Percentiles rank a stretch among this genome's conserved stretches.
phyloP scores from a whole-genome alignment of 1,284 basidiomycete species.

The Leccinum subspadiceum region DNA sequence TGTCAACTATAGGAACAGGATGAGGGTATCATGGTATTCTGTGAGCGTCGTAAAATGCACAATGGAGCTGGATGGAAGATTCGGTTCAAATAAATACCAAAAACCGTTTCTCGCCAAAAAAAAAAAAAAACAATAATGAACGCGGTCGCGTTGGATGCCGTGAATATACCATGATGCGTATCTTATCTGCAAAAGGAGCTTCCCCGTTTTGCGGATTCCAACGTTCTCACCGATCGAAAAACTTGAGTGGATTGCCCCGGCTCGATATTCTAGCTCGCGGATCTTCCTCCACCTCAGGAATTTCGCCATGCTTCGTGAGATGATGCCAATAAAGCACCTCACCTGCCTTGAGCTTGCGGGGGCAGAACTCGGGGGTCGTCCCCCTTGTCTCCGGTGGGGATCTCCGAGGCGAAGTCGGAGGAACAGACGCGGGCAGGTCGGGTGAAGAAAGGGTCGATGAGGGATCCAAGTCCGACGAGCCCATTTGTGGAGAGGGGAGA shows the following conservation, averaged over 20 bases:
- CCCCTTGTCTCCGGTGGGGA: constrained; percentile 20
- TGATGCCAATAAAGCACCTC: constrained; percentile 81
- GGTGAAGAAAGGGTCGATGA: constrained; percentile 30
- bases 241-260: constrained; percentile 7
- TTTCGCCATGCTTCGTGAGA: constrained; percentile 70
- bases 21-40: constrained; percentile 35
- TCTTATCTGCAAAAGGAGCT: constrained; percentile 13
- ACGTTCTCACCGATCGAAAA: constrained; percentile 32
- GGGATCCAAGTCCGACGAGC: constrained; percentile 19
- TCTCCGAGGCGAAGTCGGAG: constrained; percentile 16
- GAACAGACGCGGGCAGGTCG: constrained; percentile 18
- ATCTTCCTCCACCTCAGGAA: constrained; percentile 62
- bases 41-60: constrained; percentile 32
- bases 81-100: constrained; percentile 33
- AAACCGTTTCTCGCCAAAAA: constrained; percentile 17
- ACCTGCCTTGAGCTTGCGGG: constrained; percentile 52
- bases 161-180: constrained; percentile 26
- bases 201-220: constrained; percentile 11
- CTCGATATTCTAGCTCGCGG: constrained; percentile 43
- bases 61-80: constrained; percentile 28
- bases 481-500: constrained; percentile 39
- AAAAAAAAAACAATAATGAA: constrained; percentile 6
- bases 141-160: constrained; percentile 26
- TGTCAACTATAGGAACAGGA: constrained; percentile 30
- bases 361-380: constrained; percentile 19